Evolutionary conservation across 2,329 filamentous ascomycete species (phyloP).

Genomic region (Xenosphaeropsis pyriputrescens): DNA sequence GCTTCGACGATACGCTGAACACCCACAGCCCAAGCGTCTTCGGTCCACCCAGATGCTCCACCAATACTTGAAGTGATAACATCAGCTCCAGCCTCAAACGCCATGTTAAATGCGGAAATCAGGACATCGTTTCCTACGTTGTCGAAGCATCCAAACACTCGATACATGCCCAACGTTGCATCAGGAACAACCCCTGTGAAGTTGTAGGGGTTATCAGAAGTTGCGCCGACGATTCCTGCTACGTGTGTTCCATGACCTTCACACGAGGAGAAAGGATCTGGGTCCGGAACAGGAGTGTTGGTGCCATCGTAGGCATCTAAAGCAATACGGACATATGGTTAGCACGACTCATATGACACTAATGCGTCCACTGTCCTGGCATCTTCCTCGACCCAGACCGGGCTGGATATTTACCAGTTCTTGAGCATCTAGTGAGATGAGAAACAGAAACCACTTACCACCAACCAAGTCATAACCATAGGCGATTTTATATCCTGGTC

Average conservation of each 20-base stretch:
- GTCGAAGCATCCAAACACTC: constrained; percentile 14
- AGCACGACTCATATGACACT: no score
- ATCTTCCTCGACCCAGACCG: no score
- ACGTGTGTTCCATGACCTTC: constrained; percentile 15
- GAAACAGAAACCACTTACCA: constrained; percentile 17
- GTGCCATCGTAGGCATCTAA: constrained; percentile 5
- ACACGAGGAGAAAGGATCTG: constrained; percentile 19
- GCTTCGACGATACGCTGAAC: constrained; percentile 36
- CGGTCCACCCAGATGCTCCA: constrained; percentile 33
- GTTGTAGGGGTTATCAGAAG: constrained; percentile 14
- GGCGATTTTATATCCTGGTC: not conserved
- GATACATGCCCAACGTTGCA: constrained; percentile 19
- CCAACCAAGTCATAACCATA: not conserved
- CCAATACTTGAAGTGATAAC: constrained; percentile 42
- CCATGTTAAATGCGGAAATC: not conserved
- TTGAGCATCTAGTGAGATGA: no score
- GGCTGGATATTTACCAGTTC: no score
- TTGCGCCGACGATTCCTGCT: constrained; percentile 23
- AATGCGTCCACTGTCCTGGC: no score
- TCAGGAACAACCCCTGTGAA: constrained; percentile 20
- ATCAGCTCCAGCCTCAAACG: constrained; percentile 1
- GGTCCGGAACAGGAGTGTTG: constrained; percentile 15
- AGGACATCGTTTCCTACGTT: not conserved
- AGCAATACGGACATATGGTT: no score
- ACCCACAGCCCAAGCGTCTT: constrained; percentile 32